Percentiles rank a stretch among this genome's conserved stretches.
Conservation (phyloP, 2,329 filamentous ascomycete species). For the Lasiodiplodia gonubiensis region DNA sequence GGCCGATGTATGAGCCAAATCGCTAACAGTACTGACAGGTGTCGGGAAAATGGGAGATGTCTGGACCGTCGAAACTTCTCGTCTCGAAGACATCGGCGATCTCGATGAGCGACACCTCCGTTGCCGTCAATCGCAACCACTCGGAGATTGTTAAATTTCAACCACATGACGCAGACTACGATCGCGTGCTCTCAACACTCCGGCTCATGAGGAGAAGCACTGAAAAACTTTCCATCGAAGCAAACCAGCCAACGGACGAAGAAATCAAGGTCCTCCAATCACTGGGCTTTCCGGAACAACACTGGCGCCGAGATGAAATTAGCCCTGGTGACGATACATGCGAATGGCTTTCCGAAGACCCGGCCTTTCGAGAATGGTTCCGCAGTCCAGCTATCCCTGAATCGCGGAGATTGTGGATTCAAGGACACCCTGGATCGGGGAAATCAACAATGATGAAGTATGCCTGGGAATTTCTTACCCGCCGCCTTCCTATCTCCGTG, state of each 20-base stretch:
- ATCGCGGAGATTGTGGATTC: background rate
- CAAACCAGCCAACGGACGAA: background rate
- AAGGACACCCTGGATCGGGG: background rate
- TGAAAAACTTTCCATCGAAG: background rate
- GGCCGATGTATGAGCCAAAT: background rate
- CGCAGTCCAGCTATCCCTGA: background rate
- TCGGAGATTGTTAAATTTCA: background rate
- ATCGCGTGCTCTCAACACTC: background rate
- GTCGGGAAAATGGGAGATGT: background rate
- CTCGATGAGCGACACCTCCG: background rate
- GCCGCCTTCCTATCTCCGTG: background rate
- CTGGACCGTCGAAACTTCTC: background rate
- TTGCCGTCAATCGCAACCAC: constrained; percentile 2
- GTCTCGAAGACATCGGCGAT: constrained; percentile 1
- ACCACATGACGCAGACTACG: background rate
- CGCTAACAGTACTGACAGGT: background rate
- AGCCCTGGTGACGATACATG: background rate
- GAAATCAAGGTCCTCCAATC: background rate
- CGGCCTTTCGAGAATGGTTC: background rate
- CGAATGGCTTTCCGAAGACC: background rate
- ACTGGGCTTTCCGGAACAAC: background rate
- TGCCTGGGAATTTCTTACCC: background rate
- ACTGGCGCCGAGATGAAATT: background rate
- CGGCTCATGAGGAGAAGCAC: background rate
- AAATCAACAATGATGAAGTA: constrained; percentile 6